Evolutionary conservation across 306 rosid genomes (phyloP).

Genomic region (Malus asiatica): DNA sequence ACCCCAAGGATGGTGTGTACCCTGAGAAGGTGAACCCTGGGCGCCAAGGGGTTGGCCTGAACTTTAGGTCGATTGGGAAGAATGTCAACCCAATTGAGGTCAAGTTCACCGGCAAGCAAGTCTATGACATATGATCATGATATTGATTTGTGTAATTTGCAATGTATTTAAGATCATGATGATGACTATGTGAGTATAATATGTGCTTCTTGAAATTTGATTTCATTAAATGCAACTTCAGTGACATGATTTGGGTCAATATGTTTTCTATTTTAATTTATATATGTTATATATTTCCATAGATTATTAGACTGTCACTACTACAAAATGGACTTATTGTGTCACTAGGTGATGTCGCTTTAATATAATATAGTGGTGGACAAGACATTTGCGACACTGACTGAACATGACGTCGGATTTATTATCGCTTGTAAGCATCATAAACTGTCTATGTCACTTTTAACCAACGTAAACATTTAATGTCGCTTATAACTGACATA

Average conservation of each 20-base stretch:
- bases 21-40: conserved; percentile 97
- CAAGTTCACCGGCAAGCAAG: conserved; percentile 94
- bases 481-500: too few species aligned
- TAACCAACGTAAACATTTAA: too few species aligned
- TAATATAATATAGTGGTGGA: too few species aligned
- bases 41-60: conserved; percentile 80
- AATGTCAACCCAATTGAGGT: conserved; percentile 85
- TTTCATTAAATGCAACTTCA: neutral
- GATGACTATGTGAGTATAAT: neutral
- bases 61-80: conserved; percentile 92
- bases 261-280: neutral
- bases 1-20: conserved; percentile 95
- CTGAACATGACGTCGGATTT: too few species aligned
- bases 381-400: too few species aligned
- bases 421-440: too few species aligned
- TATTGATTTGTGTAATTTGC: conserved; percentile 3
- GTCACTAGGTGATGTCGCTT: too few species aligned
- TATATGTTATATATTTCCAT: neutral
- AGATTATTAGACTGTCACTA: neutral
- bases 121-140: conserved; percentile 61
- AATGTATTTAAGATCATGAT: neutral
- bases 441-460: too few species aligned
- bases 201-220: conserved; percentile 9
- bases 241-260: neutral
- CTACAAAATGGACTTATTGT: too few species aligned